phyloP scores from a whole-genome alignment of 1,284 basidiomycete species.

The Sporisorium sorghi region DNA sequence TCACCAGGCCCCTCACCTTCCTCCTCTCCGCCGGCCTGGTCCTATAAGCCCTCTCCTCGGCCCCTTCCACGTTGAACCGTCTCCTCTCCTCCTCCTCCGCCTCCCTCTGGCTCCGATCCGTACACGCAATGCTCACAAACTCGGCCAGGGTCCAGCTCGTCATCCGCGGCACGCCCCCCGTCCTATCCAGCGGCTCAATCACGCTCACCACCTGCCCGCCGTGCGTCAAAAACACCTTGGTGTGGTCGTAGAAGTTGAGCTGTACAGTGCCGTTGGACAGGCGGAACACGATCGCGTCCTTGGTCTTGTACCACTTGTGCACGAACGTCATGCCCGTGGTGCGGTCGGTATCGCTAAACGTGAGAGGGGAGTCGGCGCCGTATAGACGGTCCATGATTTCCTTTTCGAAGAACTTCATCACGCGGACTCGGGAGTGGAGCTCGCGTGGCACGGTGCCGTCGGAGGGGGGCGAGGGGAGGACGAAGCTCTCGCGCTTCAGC shows the following conservation, averaged over 20 bases:
- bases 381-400: constrained; percentile 67
- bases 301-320: constrained; percentile 94
- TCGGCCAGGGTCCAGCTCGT: constrained; percentile 81
- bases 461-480: constrained; percentile 20
- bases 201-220: constrained; percentile 83
- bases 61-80: neutral
- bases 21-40: constrained; percentile 45
- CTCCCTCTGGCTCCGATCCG: constrained; percentile 54
- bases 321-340: constrained; percentile 91
- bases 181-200: constrained; percentile 72
- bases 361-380: constrained; percentile 78
- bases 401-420: constrained; percentile 65
- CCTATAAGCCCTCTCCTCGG: constrained; percentile 9
- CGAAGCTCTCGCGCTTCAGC: constrained; percentile 57
- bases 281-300: constrained; percentile 95
- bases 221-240: constrained; percentile 88
- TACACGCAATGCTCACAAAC: constrained; percentile 76
- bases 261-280: constrained; percentile 92
- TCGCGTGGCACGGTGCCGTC: constrained; percentile 38
- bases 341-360: constrained; percentile 82
- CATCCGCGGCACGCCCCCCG: constrained; percentile 83
- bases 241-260: constrained; percentile 99
- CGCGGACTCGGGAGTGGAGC: constrained; percentile 55
- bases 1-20: constrained; percentile 33
- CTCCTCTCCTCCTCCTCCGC: constrained; percentile 15